phyloP scores from a whole-genome alignment of 1,284 basidiomycete species.

The Mycena citricolor region DNA sequence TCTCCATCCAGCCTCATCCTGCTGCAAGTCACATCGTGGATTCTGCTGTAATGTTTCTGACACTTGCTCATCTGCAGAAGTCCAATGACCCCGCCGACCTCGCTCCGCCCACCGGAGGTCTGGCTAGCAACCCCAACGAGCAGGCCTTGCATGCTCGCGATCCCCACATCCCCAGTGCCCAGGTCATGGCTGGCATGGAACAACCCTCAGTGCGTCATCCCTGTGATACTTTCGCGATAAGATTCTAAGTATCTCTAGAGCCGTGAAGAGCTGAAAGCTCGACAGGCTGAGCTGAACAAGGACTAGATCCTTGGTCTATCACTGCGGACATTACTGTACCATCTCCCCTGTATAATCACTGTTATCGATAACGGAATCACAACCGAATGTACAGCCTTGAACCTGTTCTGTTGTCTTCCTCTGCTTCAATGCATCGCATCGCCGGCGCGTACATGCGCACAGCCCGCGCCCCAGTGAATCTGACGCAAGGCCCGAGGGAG shows the following conservation, averaged over 20 bases:
- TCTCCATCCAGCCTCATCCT: constrained; percentile 51
- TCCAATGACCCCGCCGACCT: constrained; percentile 52
- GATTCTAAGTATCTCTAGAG: constrained; percentile 21
- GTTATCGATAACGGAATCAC: too few species aligned
- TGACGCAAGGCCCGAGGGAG: too few species aligned
- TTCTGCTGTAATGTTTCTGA: neutral
- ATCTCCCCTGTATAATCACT: too few species aligned
- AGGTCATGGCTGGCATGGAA: constrained; percentile 28
- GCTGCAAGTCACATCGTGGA: constrained; percentile 38
- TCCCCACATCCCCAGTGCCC: constrained; percentile 39
- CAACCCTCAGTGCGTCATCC: constrained; percentile 26
- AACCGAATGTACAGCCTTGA: too few species aligned
- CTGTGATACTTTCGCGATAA: neutral
- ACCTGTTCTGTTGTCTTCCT: too few species aligned
- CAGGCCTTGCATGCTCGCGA: constrained; percentile 43
- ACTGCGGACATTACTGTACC: too few species aligned
- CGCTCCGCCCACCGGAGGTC: constrained; percentile 38
- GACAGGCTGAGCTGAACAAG: constrained; percentile 33
- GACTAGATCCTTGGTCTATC: too few species aligned
- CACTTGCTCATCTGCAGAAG: constrained; percentile 34
- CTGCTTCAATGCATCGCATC: too few species aligned
- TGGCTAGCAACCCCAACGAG: constrained; percentile 32
- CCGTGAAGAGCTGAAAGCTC: constrained; percentile 68
- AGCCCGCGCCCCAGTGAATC: too few species aligned
- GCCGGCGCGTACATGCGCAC: too few species aligned